A percentile compares a stretch with the other conserved stretches of the same genome.
Evolutionary conservation across 495 filamentous ascomycete species (phyloP).

Genomic region (Thermochaetoides thermophila): DNA sequence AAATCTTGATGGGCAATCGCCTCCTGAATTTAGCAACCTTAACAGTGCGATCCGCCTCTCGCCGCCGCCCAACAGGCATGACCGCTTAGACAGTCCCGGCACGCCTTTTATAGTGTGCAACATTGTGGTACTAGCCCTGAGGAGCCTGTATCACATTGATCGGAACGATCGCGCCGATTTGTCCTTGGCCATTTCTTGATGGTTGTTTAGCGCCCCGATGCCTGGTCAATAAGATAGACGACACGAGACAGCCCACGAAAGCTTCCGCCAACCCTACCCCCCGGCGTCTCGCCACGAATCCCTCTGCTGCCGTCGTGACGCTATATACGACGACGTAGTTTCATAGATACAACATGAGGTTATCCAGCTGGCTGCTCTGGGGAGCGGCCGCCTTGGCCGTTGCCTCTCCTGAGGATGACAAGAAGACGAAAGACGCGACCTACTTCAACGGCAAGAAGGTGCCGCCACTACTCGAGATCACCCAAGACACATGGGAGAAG

Average conservation of each 20-base stretch:
- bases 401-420: conserved; percentile 19
- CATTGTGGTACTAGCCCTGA: conserved; percentile 11
- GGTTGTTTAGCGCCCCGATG: conserved; percentile 2
- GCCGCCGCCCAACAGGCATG: conserved; percentile 8
- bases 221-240: too few relatives aligned
- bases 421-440: conserved; percentile 30
- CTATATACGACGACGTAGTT: background rate
- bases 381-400: conserved; percentile 24
- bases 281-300: background rate
- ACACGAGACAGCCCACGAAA: background rate
- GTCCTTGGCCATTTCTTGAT: conserved; percentile 1
- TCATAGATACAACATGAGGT: conserved; percentile 9
- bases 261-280: conserved; percentile 1
- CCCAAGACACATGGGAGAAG: conserved; percentile 27
- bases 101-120: conserved; percentile 7
- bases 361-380: conserved; percentile 21
- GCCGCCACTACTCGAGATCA: conserved; percentile 49
- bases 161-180: conserved; percentile 1
- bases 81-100: conserved; percentile 2
- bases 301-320: background rate
- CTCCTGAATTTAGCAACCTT: conserved; percentile 9
- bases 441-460: conserved; percentile 71
- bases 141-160: conserved; percentile 10
- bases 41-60: background rate
- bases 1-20: conserved; percentile 6